Evolutionary conservation across 176 grass and related monocot genomes (phyloP).

Genomic region (Carex pumila): DNA sequence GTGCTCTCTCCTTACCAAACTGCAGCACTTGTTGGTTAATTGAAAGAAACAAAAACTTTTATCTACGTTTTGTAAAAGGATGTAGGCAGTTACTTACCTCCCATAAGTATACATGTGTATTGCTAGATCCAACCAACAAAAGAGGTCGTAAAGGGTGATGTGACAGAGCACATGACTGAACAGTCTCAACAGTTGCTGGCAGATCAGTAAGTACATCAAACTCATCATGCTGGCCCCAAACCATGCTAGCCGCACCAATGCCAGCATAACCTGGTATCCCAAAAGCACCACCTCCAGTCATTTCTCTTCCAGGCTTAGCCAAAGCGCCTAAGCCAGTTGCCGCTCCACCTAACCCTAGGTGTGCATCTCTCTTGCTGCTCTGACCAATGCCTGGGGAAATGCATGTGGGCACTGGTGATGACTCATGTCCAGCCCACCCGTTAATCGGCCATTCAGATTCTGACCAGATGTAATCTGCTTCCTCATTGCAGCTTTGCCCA

Average conservation of each 20-base stretch:
- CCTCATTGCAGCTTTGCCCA: constrained; percentile 29
- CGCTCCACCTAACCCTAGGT: constrained; percentile 46
- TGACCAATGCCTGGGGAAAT: constrained; percentile 58
- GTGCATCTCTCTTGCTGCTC: constrained; percentile 50
- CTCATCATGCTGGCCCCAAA: constrained; percentile 38
- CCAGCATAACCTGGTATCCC: constrained; percentile 97
- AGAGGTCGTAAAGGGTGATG: constrained; percentile 33
- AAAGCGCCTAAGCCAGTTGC: constrained; percentile 49
- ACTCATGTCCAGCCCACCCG: constrained; percentile 78
- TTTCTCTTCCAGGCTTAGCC: constrained; percentile 72
- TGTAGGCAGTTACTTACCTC: constrained; percentile 15
- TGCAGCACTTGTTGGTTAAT: constrained; percentile 24
- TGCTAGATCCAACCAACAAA: constrained; percentile 43
- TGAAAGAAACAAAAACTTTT: background rate
- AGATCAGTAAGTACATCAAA: constrained; percentile 33
- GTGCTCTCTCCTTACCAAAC: constrained; percentile 89
- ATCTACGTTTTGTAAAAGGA: background rate
- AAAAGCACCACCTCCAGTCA: constrained; percentile 91
- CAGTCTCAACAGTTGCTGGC: constrained; percentile 34
- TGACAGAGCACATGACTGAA: constrained; percentile 33
- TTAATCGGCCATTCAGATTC: constrained; percentile 87
- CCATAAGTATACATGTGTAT: constrained; percentile 46
- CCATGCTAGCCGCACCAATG: constrained; percentile 32
- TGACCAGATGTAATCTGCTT: constrained; percentile 75
- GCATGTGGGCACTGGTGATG: constrained; percentile 59